These are phyloP conservation scores for Filobasidium floriforme DNA, from an alignment of 768 basidiomycete genomes.

Conservation along the genomic window DNA sequence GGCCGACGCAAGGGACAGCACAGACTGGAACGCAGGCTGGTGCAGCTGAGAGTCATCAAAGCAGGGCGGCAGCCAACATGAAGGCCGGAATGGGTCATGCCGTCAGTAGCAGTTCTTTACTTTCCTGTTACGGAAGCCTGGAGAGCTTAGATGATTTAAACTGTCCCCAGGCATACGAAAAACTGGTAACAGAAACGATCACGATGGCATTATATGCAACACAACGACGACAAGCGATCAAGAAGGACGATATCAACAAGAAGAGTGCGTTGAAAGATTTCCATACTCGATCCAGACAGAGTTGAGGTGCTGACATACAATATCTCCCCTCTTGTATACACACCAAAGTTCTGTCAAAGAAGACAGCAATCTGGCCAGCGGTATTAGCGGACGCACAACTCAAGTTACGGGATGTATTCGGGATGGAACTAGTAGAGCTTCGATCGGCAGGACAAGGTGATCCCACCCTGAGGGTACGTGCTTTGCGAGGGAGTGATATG, in stretches of 20 bases:
- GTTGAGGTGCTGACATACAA: neutral
- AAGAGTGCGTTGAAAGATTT: constrained; percentile 52
- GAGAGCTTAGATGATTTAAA: too few species aligned
- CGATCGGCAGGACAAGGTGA: constrained; percentile 39
- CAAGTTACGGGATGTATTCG: constrained; percentile 60
- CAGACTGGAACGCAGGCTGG: neutral
- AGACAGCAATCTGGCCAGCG: constrained; percentile 9
- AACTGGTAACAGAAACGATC: constrained; percentile 64
- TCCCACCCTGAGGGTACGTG: constrained; percentile 1
- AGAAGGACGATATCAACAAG: constrained; percentile 78
- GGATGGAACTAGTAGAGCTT: constrained; percentile 77
- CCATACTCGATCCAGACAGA: neutral
- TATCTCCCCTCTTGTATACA: constrained; percentile 44
- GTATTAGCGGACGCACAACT: constrained; percentile 61
- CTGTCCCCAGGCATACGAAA: constrained; percentile 55
- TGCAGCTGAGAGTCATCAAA: neutral
- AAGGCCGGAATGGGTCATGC: neutral
- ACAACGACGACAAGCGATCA: constrained; percentile 58
- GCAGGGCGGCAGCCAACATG: neutral
- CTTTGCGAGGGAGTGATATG: neutral
- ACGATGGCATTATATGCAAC: constrained; percentile 76
- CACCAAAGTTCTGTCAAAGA: constrained; percentile 53
- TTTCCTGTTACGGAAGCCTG: too few species aligned
- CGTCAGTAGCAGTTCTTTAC: neutral
- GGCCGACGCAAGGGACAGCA: constrained; percentile 1